These are phyloP conservation scores for Dispira simplex DNA, from an alignment of 192 early-diverging fungal genomes.

Conservation along the genomic window DNA sequence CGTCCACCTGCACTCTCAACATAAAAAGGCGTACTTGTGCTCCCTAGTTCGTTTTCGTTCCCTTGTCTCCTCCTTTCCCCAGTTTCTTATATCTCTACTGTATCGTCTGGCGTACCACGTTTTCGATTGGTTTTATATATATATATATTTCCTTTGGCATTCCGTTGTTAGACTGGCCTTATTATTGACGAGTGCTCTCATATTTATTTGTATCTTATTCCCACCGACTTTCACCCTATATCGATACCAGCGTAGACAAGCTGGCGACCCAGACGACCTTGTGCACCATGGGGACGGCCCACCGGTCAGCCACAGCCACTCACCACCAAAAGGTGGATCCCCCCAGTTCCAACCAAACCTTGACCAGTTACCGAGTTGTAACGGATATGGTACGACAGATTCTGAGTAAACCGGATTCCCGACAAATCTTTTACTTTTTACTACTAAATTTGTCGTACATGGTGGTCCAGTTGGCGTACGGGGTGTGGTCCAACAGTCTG, in stretches of 20 bases:
- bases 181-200: too few relatives aligned
- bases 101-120: too few relatives aligned
- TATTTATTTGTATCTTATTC: background rate
- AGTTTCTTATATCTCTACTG: too few relatives aligned
- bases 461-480: conserved; percentile 73
- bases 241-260: background rate
- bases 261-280: background rate
- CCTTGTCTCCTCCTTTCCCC: too few relatives aligned
- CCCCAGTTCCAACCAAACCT: background rate
- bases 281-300: background rate
- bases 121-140: too few relatives aligned
- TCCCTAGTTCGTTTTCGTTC: too few relatives aligned
- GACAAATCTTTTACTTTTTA: conserved; percentile 89
- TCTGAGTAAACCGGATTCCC: conserved; percentile 53
- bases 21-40: too few relatives aligned
- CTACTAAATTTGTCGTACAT: conserved; percentile 86
- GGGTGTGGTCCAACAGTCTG: conserved; percentile 67
- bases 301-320: too few relatives aligned
- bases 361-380: background rate
- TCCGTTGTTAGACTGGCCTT: too few relatives aligned
- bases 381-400: conserved; percentile 19
- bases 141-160: too few relatives aligned
- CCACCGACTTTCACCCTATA: background rate
- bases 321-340: too few relatives aligned
- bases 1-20: too few relatives aligned